Conservation (phyloP, 768 basidiomycete genomes). For the Psilocybe sp. region DNA sequence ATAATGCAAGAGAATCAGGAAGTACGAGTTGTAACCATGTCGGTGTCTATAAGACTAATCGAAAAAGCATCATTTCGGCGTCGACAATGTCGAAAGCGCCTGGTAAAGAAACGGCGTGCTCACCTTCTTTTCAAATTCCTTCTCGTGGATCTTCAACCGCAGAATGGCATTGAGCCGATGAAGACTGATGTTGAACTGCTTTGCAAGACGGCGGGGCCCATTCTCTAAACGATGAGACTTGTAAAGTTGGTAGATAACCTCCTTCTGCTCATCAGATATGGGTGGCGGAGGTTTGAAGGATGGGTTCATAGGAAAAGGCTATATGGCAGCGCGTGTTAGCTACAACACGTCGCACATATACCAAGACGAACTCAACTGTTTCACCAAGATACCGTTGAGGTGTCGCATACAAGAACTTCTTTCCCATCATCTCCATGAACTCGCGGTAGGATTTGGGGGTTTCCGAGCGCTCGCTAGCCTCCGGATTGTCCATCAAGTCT, state of each 20-base stretch:
- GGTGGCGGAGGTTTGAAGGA: slow-evolving; percentile 81
- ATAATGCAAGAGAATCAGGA: slow-evolving; percentile 17
- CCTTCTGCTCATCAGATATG: slow-evolving; percentile 58
- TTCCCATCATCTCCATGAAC: slow-evolving; percentile 42
- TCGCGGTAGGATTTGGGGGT: slow-evolving; percentile 30
- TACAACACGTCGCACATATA: neutral
- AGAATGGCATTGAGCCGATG: slow-evolving; percentile 84
- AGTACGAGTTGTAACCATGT: slow-evolving; percentile 62
- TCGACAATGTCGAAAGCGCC: slow-evolving; percentile 8
- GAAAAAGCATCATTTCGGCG: slow-evolving; percentile 34
- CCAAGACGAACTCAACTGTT: slow-evolving; percentile 44
- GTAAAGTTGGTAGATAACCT: slow-evolving; percentile 57
- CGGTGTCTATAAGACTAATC: slow-evolving; percentile 95
- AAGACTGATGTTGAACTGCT: slow-evolving; percentile 61
- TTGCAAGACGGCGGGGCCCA: slow-evolving; percentile 58
- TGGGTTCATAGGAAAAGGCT: slow-evolving; percentile 88
- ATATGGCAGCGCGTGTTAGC: slow-evolving; percentile 9
- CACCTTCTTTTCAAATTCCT: slow-evolving; percentile 66
- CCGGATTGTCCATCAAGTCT: slow-evolving; percentile 7
- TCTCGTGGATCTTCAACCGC: slow-evolving; percentile 77
- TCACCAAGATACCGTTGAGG: slow-evolving; percentile 65
- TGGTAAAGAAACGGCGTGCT: slow-evolving; percentile 25
- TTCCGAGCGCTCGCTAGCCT: slow-evolving; percentile 6
- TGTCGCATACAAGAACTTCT: slow-evolving; percentile 38
- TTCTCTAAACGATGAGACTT: slow-evolving; percentile 55